A percentile compares a stretch with the other conserved stretches of the same genome.
Conservation (phyloP, 1,139 yeast species). For the Blastobotrys aristatus region DNA sequence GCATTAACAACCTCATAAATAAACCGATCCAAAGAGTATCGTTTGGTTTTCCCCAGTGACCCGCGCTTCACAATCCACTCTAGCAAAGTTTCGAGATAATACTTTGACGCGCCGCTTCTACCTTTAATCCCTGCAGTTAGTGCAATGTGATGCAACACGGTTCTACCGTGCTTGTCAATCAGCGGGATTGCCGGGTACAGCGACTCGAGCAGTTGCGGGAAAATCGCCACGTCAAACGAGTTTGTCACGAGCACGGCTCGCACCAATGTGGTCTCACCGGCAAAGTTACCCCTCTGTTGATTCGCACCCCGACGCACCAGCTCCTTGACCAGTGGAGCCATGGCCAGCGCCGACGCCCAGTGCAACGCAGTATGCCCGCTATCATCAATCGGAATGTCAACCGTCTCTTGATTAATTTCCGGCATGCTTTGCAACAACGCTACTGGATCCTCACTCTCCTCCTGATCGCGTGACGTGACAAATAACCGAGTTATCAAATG, state of each 20-base stretch:
- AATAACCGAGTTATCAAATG: conserved; percentile 16
- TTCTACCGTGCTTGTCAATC: conserved; percentile 71
- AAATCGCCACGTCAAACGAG: conserved; percentile 69
- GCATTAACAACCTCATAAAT: conserved; percentile 64
- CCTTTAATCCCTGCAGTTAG: conserved; percentile 69
- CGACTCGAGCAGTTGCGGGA: conserved; percentile 64
- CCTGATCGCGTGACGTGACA: conserved; percentile 8
- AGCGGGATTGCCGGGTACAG: conserved; percentile 72
- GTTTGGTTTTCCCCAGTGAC: conserved; percentile 36
- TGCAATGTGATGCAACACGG: conserved; percentile 91
- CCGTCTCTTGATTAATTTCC: conserved; percentile 33
- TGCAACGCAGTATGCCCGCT: conserved; percentile 91
- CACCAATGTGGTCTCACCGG: conserved; percentile 87
- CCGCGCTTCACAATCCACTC: conserved; percentile 74
- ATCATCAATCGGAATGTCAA: conserved; percentile 86
- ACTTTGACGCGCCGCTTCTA: conserved; percentile 63
- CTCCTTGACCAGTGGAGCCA: conserved; percentile 65
- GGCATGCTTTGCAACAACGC: conserved; percentile 13
- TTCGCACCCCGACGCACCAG: conserved; percentile 65
- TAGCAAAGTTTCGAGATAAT: conserved; percentile 68
- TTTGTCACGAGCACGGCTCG: conserved; percentile 88
- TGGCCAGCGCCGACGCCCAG: conserved; percentile 94
- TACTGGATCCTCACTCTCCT: conserved; percentile 12
- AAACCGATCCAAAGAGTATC: conserved; percentile 55
- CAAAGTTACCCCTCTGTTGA: conserved; percentile 66